Evolutionary conservation across 2,329 filamentous ascomycete species (phyloP), one percentile per base, ranked within the genome.

Genomic region (Xylaria sp.): DNA sequence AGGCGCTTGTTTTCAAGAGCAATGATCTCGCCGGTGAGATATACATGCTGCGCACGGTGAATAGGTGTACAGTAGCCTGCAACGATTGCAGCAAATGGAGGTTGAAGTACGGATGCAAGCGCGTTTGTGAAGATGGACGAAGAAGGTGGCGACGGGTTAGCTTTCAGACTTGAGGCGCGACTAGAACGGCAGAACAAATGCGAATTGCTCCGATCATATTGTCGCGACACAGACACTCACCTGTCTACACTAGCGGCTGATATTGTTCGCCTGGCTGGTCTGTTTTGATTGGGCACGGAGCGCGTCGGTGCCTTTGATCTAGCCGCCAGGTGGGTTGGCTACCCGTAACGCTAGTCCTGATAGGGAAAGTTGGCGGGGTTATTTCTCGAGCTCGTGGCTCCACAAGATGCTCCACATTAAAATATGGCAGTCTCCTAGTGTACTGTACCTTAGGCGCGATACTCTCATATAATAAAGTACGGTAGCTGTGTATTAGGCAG

Each of bases 1-100:
- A 71, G 54, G 62, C 64, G 40, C 47, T 44, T 19, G 62, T 47
- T 62, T 63, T 60, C 54, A 65, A 44, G 38, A 35, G 37, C 49
- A n/a, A 55, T 54, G 40, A 29, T 43, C 19, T 21, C 54, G 41
- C 29, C 62, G 43, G 33, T 17, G 44, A 33, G n/a, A 29, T 27
- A 58, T 58, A 37, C 64, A 67, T 67, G 48, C 48, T 67, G 58
- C 41, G 55, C 59, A 21, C 33, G 33, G 56, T 47, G 35, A 33
- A 44, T 19, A 57, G 38, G 25, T 13, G 52, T 37, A 35, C 17
- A 15, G 11, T 10, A 38, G 13, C 21, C n/a, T n/a, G n/a, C 7
- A 13, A 35, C 7, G 29, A 13, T 37, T 11, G 29, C n/a, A 48
- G 46, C 9, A 2, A 33, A 17, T 9, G 44, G 31, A 35, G 9